A percentile compares a stretch with the other conserved stretches of the same genome.
phyloP scores from a whole-genome alignment of 805 yeast genomes.

The Lipomyces oligophaga region DNA sequence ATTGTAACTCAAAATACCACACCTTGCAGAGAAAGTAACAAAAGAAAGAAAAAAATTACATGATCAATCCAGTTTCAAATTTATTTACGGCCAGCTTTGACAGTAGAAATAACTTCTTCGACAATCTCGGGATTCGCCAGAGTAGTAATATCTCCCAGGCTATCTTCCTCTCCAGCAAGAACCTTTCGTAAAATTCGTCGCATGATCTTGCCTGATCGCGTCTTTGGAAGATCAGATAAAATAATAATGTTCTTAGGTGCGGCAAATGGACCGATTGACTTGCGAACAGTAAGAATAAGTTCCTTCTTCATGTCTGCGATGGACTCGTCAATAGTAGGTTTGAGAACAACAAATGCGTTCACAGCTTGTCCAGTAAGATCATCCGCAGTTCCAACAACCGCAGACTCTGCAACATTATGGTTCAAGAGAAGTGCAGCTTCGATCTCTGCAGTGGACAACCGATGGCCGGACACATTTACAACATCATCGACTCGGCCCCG shows the following conservation, averaged over 20 bases:
- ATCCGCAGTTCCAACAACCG: constrained; percentile 94
- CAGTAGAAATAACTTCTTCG: constrained; percentile 54
- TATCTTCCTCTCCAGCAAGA: constrained; percentile 86
- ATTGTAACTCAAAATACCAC: no score
- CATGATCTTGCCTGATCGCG: constrained; percentile 98
- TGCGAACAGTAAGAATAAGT: constrained; percentile 81
- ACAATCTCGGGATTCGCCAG: constrained; percentile 83
- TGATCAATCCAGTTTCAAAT: no score
- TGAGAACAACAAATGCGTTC: constrained; percentile 86
- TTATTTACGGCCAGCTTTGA: constrained; percentile 23
- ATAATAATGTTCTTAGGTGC: constrained; percentile 85
- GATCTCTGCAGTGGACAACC: constrained; percentile 97
- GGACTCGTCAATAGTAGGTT: constrained; percentile 43
- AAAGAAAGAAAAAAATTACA: no score
- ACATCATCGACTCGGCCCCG: constrained; percentile 98
- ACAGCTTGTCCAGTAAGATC: constrained; percentile 98
- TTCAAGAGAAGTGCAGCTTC: constrained; percentile 86
- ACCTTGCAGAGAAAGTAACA: no score
- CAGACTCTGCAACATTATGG: constrained; percentile 80
- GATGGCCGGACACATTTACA: constrained; percentile 95
- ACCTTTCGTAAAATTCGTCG: constrained; percentile 94
- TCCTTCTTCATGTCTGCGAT: constrained; percentile 55
- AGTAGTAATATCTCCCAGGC: constrained; percentile 88
- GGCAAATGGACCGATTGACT: constrained; percentile 88
- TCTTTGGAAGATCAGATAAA: constrained; percentile 92